phyloP scores from a whole-genome alignment of 495 filamentous ascomycete species.

The Aspergillus biplanus region DNA sequence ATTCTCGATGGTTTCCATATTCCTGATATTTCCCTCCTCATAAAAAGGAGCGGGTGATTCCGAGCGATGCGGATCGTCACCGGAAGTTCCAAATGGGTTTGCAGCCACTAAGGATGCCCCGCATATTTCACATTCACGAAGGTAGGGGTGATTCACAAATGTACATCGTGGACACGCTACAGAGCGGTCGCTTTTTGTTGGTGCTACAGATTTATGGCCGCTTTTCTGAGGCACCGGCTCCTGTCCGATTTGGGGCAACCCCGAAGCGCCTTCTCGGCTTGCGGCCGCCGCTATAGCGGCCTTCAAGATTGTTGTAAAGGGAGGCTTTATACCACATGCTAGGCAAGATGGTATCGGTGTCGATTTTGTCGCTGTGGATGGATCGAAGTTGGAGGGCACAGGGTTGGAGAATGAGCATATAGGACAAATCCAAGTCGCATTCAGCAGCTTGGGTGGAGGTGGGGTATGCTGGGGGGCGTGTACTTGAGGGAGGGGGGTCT shows the following conservation, averaged over 20 bases:
- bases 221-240: slow-evolving; percentile 13
- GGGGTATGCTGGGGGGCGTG: slow-evolving; percentile 23
- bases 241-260: slow-evolving; percentile 20
- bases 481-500: slow-evolving; percentile 32
- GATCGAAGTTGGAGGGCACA: slow-evolving; percentile 89
- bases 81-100: slow-evolving; percentile 20
- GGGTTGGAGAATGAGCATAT: slow-evolving; percentile 98
- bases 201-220: slow-evolving; percentile 10
- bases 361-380: slow-evolving; percentile 70
- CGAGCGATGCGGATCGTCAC: slow-evolving; percentile 45
- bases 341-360: slow-evolving; percentile 84
- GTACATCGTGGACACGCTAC: slow-evolving; percentile 83
- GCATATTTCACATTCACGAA: slow-evolving; percentile 89
- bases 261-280: slow-evolving; percentile 47
- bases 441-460: slow-evolving; percentile 39
- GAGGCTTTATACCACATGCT: slow-evolving; percentile 92
- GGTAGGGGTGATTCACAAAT: slow-evolving; percentile 88
- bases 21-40: slow-evolving; percentile 39
- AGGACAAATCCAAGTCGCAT: slow-evolving; percentile 94
- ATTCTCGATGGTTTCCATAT: slow-evolving; percentile 66
- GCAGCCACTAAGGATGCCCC: slow-evolving; percentile 66
- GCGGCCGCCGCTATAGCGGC: slow-evolving; percentile 74
- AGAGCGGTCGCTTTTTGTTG: slow-evolving; percentile 18
- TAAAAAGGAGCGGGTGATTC: slow-evolving; percentile 80
- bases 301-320: slow-evolving; percentile 78